Percentiles rank a stretch among this genome's conserved stretches.
Conservation (phyloP, 2,329 filamentous ascomycete species). For the Akanthomyces dipterigenus region DNA sequence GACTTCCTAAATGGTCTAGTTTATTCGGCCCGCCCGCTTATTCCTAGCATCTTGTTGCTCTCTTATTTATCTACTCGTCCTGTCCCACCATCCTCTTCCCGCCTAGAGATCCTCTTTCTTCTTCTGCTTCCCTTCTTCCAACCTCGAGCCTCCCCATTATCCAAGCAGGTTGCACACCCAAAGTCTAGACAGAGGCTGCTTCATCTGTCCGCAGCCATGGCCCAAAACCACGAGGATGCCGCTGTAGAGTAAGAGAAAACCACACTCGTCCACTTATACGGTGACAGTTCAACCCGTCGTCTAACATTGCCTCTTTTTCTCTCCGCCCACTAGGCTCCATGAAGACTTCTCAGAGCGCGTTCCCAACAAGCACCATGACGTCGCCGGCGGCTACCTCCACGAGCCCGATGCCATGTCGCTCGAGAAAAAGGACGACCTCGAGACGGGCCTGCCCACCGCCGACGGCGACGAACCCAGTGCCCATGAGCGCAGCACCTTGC, state of each 20-base stretch:
- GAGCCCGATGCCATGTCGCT: background rate
- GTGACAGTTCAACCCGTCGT: background rate
- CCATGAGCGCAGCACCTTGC: conserved; percentile 42
- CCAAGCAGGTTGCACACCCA: background rate
- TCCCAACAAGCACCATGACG: conserved; percentile 15
- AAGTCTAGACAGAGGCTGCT: background rate
- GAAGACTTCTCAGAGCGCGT: conserved; percentile 17
- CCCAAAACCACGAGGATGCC: conserved; percentile 27
- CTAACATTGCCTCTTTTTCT: background rate
- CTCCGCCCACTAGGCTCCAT: conserved; percentile 13
- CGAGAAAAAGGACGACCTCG: conserved; percentile 15
- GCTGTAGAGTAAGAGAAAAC: conserved; percentile 24
- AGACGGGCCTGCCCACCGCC: conserved; percentile 19
- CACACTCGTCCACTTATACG: background rate
- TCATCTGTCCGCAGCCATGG: conserved; percentile 19
- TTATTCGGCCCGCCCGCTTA: background rate
- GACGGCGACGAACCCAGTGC: conserved; percentile 48
- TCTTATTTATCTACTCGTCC: conserved; percentile 5
- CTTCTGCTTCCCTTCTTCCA: background rate
- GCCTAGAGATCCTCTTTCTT: background rate
- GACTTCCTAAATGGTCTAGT: background rate
- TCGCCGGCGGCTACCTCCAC: conserved; percentile 16
- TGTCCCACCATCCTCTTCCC: background rate
- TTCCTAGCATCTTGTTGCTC: background rate
- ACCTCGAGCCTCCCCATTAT: background rate